Evolutionary conservation across 805 yeast species (phyloP), one percentile per base, ranked within the genome.

Genomic region (Hanseniaspora lachancei): DNA sequence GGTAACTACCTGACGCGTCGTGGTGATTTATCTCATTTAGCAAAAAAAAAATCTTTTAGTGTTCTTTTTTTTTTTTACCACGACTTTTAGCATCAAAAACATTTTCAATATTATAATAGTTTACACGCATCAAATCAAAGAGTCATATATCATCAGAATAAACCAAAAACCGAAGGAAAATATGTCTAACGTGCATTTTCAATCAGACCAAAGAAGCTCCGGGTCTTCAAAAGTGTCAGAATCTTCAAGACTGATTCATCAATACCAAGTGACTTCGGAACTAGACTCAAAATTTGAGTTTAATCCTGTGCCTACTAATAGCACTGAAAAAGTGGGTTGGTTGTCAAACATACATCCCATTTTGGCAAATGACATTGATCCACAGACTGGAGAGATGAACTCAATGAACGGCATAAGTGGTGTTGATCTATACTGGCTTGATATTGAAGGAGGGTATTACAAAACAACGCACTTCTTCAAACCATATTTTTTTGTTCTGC

Each of bases 371-470:
- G 75, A 79, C 13, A 79, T 77, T 5, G 58, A 60, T 27, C 49
- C 60, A 7, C 43, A 58, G 18, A 54, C 55, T 16, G 55, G 54
- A 16, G 54, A 57, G 9, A 47, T 47, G 9, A 53, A 49, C 8
- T 55, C 61, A 2, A 49, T 48, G 18, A 44, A 78, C n/a, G 96
- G 95, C 10, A 73, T 78, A 38, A 79, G 96, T 0, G 98, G 91
- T 3, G 96, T 91, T 2, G 97, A 93, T 62, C 89, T 84, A 68
- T 95, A 95, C 66, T 93, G 95, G 62, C 70, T 93, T 8, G 97
- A 89, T 66, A 96, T 87, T 63, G 97, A 89, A 66, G 99, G 99
- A 49, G 98, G 97, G 7, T 80, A 86, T 46, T 93, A 95, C 73
- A 93, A 91, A 66, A 82, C 89, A 4, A 84, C 95, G 0, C 69